Evolutionary conservation across 1,284 basidiomycete species (phyloP), one percentile per base, ranked within the genome.

Genomic region (Ganoderma multipileum): DNA sequence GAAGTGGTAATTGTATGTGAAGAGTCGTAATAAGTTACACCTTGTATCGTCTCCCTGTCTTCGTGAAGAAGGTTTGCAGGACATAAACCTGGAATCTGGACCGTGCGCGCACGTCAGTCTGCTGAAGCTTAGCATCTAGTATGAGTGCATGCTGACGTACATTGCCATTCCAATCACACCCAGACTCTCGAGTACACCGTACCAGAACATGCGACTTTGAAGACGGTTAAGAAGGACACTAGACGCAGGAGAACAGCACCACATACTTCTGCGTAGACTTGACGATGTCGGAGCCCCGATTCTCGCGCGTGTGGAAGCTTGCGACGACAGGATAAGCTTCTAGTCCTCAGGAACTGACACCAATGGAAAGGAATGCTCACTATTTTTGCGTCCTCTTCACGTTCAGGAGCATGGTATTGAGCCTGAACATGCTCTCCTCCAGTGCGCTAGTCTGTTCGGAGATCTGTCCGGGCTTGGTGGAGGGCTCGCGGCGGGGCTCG

Each of bases 311-410:
- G 78, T 94, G 92, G 83, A 92, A 93, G 76, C 92, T 94, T 64
- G 20, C 7, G 18, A 52, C 36, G 38, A 68, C 52, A 63, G 23
- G 1, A 57, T 42, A 14, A 42, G 12, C 64, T 26, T 52, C 47
- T 52, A 71, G 70, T 72, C 59, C 28, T 11, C 33, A 14, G 38
- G n/a, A 63, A 58, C 50, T 39, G 41, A 26, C 52, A 38, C 42
- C 18, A 28, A 2, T 33, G 66, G 23, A n/a, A n/a, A 28, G 23
- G 33, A 42, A 38, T 81, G 81, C 86, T 73, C 76, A 97, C 94
- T 96, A 91, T 84, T 96, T 96, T 83, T 98, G 96, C 59, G 93
- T 94, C 71, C 96, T 84, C 81, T 96, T 94, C 72, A 98, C 93
- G 74, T 87, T 93, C 83, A 91, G 88, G 68, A 98, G 81, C 87